These are phyloP conservation scores for Pezicula rhizophila DNA, from an alignment of 2,329 filamentous ascomycete genomes.

Conservation along the genomic window DNA sequence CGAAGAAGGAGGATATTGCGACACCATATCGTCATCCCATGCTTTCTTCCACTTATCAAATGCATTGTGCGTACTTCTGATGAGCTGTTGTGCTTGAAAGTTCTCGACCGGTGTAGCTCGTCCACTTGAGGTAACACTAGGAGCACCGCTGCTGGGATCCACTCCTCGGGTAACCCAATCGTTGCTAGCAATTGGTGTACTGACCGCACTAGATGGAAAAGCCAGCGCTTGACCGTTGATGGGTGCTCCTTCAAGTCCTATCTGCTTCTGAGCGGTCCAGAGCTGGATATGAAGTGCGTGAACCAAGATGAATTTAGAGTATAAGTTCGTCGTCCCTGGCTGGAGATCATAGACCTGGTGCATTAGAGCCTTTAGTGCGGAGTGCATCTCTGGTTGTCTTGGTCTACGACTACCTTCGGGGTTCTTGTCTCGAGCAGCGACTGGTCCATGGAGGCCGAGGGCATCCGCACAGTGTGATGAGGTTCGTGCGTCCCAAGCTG, in stretches of 20 bases:
- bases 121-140: conserved; percentile 40
- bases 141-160: conserved; percentile 35
- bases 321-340: conserved; percentile 62
- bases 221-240: conserved; percentile 8
- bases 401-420: conserved; percentile 54
- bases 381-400: conserved; percentile 59
- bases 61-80: conserved; percentile 44
- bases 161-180: conserved; percentile 47
- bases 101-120: conserved; percentile 40
- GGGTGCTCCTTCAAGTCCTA: conserved; percentile 25
- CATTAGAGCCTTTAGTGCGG: conserved; percentile 55
- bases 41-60: conserved; percentile 67
- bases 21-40: conserved; percentile 65
- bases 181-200: conserved; percentile 51
- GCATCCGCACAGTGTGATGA: conserved; percentile 56
- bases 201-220: conserved; percentile 36
- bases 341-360: conserved; percentile 53
- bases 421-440: conserved; percentile 50
- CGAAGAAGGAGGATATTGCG: conserved; percentile 56
- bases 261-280: conserved; percentile 40
- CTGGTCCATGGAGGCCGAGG: conserved; percentile 55
- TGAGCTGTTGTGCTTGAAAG: conserved; percentile 32
- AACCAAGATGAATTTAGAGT: conserved; percentile 68
- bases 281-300: conserved; percentile 63
- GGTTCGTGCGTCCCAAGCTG: conserved; percentile 63